These are phyloP conservation scores for Schoenoplectus tabernaemontani DNA, from an alignment of 202 grass and related monocot genomes.

Conservation along the genomic window DNA sequence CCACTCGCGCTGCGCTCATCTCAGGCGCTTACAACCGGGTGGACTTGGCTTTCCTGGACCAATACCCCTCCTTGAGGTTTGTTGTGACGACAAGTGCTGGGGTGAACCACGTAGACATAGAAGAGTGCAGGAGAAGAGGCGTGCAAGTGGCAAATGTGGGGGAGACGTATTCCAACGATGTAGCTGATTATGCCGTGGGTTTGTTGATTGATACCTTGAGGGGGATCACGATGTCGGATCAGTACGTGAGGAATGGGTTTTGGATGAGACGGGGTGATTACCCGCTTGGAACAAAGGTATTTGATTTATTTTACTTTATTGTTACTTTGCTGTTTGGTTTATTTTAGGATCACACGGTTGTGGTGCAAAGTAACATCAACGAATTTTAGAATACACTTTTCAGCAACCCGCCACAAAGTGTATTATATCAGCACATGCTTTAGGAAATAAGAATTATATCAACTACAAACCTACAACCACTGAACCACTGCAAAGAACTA, in stretches of 20 bases:
- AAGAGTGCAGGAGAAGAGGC: constrained; percentile 36
- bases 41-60: constrained; percentile 16
- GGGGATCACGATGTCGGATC: constrained; percentile 21
- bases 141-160: constrained; percentile 29
- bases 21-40: constrained; percentile 6
- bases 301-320: not conserved
- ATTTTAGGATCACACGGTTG: too few species aligned
- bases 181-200: constrained; percentile 45
- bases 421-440: too few species aligned
- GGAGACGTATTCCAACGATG: constrained; percentile 26
- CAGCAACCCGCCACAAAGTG: too few species aligned
- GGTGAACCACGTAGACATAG: constrained; percentile 34
- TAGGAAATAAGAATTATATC: too few species aligned
- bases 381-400: too few species aligned
- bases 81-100: constrained; percentile 31
- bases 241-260: constrained; percentile 26
- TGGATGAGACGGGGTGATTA: constrained; percentile 33
- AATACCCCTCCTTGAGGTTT: constrained; percentile 13
- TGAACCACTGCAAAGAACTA: too few species aligned
- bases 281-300: constrained; percentile 37
- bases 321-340: too few species aligned
- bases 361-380: too few species aligned
- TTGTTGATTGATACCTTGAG: constrained; percentile 44
- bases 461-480: too few species aligned
- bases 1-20: constrained; percentile 8